Percentiles rank a stretch among this genome's conserved stretches.
These are phyloP conservation scores for Elsinoe ampelina DNA, from an alignment of 2,329 filamentous ascomycete genomes.

Conservation along the genomic window DNA sequence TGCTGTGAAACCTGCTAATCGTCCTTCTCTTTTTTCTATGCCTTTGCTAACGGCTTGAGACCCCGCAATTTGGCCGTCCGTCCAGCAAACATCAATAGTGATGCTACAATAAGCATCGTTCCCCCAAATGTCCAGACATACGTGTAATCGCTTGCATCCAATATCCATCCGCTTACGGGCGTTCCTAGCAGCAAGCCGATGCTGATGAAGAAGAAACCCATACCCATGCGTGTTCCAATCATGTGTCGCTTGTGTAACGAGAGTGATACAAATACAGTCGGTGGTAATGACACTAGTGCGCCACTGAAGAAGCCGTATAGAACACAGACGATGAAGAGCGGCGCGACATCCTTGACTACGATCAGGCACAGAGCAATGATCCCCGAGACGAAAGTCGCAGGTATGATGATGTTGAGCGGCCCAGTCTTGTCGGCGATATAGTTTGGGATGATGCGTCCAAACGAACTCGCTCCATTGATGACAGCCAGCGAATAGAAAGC, in stretches of 20 bases:
- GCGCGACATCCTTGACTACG: conserved; percentile 24
- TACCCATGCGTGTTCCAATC: conserved; percentile 46
- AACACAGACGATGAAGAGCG: conserved; percentile 34
- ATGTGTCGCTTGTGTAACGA: conserved; percentile 32
- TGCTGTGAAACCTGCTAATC: too few relatives aligned
- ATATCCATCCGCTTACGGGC: conserved; percentile 48
- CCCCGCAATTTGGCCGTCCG: not conserved
- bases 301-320: conserved; percentile 44
- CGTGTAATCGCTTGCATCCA: conserved; percentile 36
- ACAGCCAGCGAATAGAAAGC: conserved; percentile 61
- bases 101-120: not conserved
- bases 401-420: conserved; percentile 39
- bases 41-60: not conserved
- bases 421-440: conserved; percentile 37
- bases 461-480: conserved; percentile 49
- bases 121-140: conserved; percentile 39
- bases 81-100: not conserved
- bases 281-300: conserved; percentile 37
- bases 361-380: conserved; percentile 36
- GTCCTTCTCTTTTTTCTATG: not conserved
- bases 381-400: conserved; percentile 33
- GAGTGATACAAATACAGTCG: conserved; percentile 38
- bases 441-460: conserved; percentile 41
- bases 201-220: conserved; percentile 43
- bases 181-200: conserved; percentile 48